phyloP scores from a whole-genome alignment of 2,329 filamentous ascomycete species.

The Magnaporthiopsis rhizophila region DNA sequence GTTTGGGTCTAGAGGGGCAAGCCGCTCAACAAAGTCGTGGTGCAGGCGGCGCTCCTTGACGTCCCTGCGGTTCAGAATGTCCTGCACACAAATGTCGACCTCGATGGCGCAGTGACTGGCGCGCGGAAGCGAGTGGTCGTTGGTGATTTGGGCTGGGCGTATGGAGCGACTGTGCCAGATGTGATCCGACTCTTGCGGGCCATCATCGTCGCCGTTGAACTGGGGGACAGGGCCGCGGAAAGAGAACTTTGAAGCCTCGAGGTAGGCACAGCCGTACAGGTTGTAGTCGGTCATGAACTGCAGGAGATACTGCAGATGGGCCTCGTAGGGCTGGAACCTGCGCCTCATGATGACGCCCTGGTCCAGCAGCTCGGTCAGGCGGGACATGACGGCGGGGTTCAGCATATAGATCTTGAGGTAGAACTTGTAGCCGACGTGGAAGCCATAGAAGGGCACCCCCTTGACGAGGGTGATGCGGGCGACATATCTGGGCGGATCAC shows the following conservation, averaged over 20 bases:
- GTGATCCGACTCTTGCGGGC: conserved; percentile 38
- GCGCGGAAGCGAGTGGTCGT: conserved; percentile 59
- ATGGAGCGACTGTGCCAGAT: conserved; percentile 77
- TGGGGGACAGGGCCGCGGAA: conserved; percentile 75
- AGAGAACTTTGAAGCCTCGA: conserved; percentile 60
- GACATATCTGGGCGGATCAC: conserved; percentile 63
- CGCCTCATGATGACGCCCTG: conserved; percentile 82
- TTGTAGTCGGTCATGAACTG: conserved; percentile 99
- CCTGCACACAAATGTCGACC: conserved; percentile 79
- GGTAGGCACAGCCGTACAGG: conserved; percentile 84
- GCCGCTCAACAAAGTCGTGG: conserved; percentile 74
- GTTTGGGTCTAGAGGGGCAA: conserved; percentile 53
- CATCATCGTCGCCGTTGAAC: conserved; percentile 47
- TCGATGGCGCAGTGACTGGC: conserved; percentile 85
- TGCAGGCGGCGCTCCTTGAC: conserved; percentile 73
- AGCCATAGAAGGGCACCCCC: conserved; percentile 92
- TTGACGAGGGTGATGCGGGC: conserved; percentile 89
- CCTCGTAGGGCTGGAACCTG: conserved; percentile 85
- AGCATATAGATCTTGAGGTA: conserved; percentile 94
- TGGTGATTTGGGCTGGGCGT: conserved; percentile 46
- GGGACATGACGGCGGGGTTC: conserved; percentile 79
- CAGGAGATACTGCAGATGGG: conserved; percentile 81
- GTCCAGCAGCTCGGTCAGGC: conserved; percentile 76
- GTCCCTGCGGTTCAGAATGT: conserved; percentile 76
- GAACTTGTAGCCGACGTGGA: conserved; percentile 82